Evolutionary conservation across 2,329 filamentous ascomycete species (phyloP), one percentile per base, ranked within the genome.

Genomic region (Calonectria montana): DNA sequence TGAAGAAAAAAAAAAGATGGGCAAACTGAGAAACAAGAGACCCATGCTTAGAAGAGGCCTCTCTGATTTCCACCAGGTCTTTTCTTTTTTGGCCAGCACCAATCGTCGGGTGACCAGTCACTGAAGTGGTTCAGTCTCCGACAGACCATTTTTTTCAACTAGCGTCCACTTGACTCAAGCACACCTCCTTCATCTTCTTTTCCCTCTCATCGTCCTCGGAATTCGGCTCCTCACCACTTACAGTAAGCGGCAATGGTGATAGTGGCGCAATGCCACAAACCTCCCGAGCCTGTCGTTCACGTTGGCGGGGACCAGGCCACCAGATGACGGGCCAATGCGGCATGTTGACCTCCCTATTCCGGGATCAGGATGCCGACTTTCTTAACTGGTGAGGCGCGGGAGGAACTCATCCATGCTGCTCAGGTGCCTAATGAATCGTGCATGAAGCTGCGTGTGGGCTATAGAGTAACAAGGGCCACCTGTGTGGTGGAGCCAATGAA

Each of bases 51-150:
- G 31, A 18, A 35, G 15, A 29, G 12, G 25, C 18, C n/a, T 13
- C 25, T 45, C 9, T 7, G 12, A 41, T 45, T 62, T 27, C 37
- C 25, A 31, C 59, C 13, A 41, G 18, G 35, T 18, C 31, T 7
- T 45, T 62, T 45, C 43, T 41, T 65, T 70, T 65, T 31, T 25
- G 35, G 45, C 7, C 10, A 2, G 63, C 63, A 41, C 74, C 77
- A 78, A 79, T 78, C 13, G 66, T 57, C 25, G 55, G 55, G 15
- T 23, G 29, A 53, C 55, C 74, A 78, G 68, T 78, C 76, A 75
- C 76, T 69, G 23, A 15, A 64, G 65, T 27, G 45, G 27, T 66
- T 73, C 59, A 41, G 25, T 37, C 39, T 53, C 55, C 65, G 13
- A 68, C 45, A 29, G 48, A 21, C 37, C 35, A 63, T 31, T 15